Base-by-base conservation (phyloP, 805 yeast species). In the Candida silvicultrix region DNA sequence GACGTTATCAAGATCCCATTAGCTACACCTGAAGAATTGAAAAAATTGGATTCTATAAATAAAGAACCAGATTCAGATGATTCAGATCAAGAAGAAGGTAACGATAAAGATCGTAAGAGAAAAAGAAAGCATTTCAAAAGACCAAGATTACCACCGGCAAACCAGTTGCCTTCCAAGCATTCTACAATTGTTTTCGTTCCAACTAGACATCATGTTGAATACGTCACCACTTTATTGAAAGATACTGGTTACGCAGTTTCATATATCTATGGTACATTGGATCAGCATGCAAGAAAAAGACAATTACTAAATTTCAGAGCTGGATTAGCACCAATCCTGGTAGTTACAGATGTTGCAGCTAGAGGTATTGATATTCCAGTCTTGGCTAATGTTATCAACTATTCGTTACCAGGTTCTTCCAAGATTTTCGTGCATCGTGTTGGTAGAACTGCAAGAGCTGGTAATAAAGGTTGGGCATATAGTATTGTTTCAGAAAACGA, bases 401-500 rank as follows among this genome's bases (percentile, higher is more conserved):
- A 78, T 65, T 81, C 96, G 1, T 73, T 94, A 49, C 98, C 98
- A 11, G 85, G 89, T 1, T 83, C 95, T 1, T 89, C 97, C 4
- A 94, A 95, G 66, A 85, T 92, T 48, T 94, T 94, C 66, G 78
- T 94, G 46, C 99, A 94, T 68, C 81, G 99, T 69, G 98, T 94
- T 41, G 99, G 99, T 65, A 83, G 99, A 76, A 94, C 99, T 40
- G 99, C 99, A 11, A 85, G 99, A 76, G 99, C 99, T 9, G 99
- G 99, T 63, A 85, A 89, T 63, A 81, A 77, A 56, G 99, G 99
- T 61, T 89, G 97, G 95, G 99, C 99, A 0, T 94, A 87, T 63
- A 84, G 97, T 3, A 79, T 94, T 49, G 84, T 90, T 8, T 75
- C 81, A 47, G 96, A 89, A 52, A 74, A 79, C 45, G 99, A 94